These are phyloP conservation scores for Cicer bijugum DNA, from an alignment of 306 rosid genomes.

Conservation along the genomic window DNA sequence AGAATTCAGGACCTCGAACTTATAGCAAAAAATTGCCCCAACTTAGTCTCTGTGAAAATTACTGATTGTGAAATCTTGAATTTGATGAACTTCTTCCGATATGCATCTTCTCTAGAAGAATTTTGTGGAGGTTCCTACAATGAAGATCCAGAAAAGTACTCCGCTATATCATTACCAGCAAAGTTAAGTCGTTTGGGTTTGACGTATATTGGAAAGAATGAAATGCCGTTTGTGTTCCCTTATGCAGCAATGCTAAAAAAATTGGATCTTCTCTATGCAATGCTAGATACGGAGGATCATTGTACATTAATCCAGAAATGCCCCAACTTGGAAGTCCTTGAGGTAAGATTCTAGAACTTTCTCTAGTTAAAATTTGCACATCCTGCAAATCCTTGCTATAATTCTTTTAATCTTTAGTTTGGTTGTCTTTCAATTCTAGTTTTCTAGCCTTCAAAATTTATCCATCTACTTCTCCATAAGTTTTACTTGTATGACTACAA, in stretches of 20 bases:
- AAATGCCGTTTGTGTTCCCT: conserved; percentile 80
- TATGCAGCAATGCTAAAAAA: conserved; percentile 67
- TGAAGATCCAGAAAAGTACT: conserved; percentile 59
- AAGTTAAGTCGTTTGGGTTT: conserved; percentile 73
- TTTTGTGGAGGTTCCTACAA: conserved; percentile 88
- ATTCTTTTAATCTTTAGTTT: conserved; percentile 8
- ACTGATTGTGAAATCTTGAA: conserved; percentile 76
- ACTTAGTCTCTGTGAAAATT: conserved; percentile 74
- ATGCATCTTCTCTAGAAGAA: conserved; percentile 71
- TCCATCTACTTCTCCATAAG: conserved; percentile 1
- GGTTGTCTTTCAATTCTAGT: conserved; percentile 32
- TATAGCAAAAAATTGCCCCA: conserved; percentile 77
- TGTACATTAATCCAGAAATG: conserved; percentile 80
- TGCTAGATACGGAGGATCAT: conserved; percentile 92
- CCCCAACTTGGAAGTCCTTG: conserved; percentile 88
- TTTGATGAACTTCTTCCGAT: conserved; percentile 69
- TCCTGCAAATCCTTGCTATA: conserved; percentile 26
- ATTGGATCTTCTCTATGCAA: conserved; percentile 83
- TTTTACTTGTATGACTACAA: not conserved
- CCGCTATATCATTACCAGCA: conserved; percentile 62
- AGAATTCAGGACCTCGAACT: conserved; percentile 80
- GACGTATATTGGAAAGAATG: conserved; percentile 74
- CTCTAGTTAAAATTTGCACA: conserved; percentile 8
- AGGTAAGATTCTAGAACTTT: conserved; percentile 55
- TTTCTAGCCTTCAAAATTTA: conserved; percentile 35